A percentile compares a stretch with the other conserved stretches of the same genome.
These are phyloP conservation scores for Oenanthe javanica DNA, from an alignment of 140 eudicot species.

Conservation along the genomic window DNA sequence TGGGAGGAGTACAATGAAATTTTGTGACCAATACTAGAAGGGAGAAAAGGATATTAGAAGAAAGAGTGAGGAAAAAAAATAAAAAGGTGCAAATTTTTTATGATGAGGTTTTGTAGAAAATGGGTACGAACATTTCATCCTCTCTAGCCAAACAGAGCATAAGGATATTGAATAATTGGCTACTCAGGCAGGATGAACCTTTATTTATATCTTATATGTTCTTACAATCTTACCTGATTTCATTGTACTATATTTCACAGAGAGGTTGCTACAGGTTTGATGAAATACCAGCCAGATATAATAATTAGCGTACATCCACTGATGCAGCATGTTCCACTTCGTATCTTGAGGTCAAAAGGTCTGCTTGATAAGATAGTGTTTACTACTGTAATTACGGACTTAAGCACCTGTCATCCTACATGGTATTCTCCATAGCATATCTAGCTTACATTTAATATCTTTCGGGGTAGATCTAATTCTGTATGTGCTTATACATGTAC, in stretches of 20 bases:
- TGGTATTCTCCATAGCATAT: slow-evolving; percentile 45
- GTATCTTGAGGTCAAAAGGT: slow-evolving; percentile 81
- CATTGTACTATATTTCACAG: slow-evolving; percentile 31
- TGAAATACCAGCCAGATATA: slow-evolving; percentile 92
- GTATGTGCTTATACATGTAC: slow-evolving; percentile 17
- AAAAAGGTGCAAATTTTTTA: neutral
- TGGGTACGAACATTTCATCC: neutral
- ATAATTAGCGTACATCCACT: slow-evolving; percentile 96
- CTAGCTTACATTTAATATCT: neutral
- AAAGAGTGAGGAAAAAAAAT: neutral
- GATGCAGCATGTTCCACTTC: slow-evolving; percentile 98
- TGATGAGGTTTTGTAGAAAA: neutral
- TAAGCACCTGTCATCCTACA: slow-evolving; percentile 97
- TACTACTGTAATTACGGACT: slow-evolving; percentile 85
- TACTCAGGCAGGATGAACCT: neutral
- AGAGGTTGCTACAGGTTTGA: slow-evolving; percentile 88
- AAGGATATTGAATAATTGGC: neutral
- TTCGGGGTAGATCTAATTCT: slow-evolving; percentile 14
- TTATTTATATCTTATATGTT: neutral
- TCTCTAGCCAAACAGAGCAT: neutral
- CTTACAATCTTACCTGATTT: neutral
- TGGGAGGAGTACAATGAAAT: neutral
- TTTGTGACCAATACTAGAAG: neutral
- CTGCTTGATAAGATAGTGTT: slow-evolving; percentile 80
- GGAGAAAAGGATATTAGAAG: neutral